Evolutionary conservation across 305 asterid genomes (phyloP), one percentile per base, ranked within the genome.

Genomic region (Fraxinus sp.): DNA sequence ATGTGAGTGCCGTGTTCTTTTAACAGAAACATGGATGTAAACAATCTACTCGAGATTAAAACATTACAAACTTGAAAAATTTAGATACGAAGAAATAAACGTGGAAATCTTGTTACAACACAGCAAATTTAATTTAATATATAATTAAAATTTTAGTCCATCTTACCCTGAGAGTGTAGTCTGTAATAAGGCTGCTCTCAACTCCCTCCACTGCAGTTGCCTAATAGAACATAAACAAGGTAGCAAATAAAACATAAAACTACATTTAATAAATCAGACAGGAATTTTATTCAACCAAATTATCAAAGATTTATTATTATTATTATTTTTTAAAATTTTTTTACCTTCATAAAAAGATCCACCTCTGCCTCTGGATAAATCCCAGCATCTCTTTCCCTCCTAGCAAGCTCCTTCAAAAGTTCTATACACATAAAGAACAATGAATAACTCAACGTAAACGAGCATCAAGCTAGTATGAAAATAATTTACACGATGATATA

Each of bases 291-390:
- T 71, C 10, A 13, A 28, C 8, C 62, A 77, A 46, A 77, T 49
- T 83, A 39, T 39, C 13, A 37, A 37, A 37, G 7, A 37, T 37
- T 44, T 39, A 0, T 8, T 8, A 9, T 41, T 41, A 52, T 5
- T 24, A 24, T 39, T 39, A 32, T 57, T 11, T 0, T 24, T 24
- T 24, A 24, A 24, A 35, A 5, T 41, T 35, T 16, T 49, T 16
- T 83, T 82, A 95, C 99, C 94, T 96, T 96, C 99, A 96, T 93
- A 85, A 94, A 96, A 79, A 96, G 92, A 87, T 96, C 99, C 57
- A 94, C 92, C 72, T 94, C 98, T 37, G 98, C 92, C 16, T 96
- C 98, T 0, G 99, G 99, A 57, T 93, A 88, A 55, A 94, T 91
- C 7, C 98, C 98, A 73, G 95, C 97, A 81, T 88, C 95, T 24